Evolutionary conservation across 805 yeast genomes (phyloP).

Genomic region (Starmerella asiatica): DNA sequence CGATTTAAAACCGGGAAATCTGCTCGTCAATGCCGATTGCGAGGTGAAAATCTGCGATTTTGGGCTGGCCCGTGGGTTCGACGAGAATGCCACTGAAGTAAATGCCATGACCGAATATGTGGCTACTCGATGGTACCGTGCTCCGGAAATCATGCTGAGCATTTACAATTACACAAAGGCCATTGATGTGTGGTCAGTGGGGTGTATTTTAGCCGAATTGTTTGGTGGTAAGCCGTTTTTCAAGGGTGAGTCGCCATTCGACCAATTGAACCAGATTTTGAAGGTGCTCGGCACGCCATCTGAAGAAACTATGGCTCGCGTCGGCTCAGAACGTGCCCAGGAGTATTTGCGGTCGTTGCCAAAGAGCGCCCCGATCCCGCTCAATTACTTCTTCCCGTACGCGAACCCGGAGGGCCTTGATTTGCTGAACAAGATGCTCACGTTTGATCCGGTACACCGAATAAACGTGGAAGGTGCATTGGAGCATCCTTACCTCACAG

Average conservation of each 20-base stretch:
- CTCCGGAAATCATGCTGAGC: constrained; percentile 94
- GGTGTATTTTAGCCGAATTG: constrained; percentile 89
- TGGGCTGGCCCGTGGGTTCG: constrained; percentile 67
- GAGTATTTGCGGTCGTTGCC: constrained; percentile 79
- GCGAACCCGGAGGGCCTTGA: constrained; percentile 60
- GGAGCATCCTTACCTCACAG: constrained; percentile 66
- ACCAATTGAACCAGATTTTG: constrained; percentile 74
- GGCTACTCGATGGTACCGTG: constrained; percentile 95
- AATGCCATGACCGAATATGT: constrained; percentile 87
- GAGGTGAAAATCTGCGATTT: constrained; percentile 90
- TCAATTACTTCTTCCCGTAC: constrained; percentile 36
- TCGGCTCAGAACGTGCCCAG: constrained; percentile 70
- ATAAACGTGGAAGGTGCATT: constrained; percentile 76
- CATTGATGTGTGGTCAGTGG: constrained; percentile 93
- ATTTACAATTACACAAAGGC: constrained; percentile 89
- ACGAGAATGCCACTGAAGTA: constrained; percentile 27
- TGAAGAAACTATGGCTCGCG: constrained; percentile 49
- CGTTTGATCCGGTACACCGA: constrained; percentile 72
- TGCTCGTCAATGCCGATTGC: constrained; percentile 79
- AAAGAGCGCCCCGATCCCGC: constrained; percentile 47
- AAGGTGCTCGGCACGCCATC: constrained; percentile 80
- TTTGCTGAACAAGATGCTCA: constrained; percentile 50
- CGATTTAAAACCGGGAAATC: constrained; percentile 80
- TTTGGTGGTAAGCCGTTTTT: constrained; percentile 74
- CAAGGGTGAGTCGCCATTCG: constrained; percentile 89